phyloP scores from a whole-genome alignment of 768 basidiomycete species.

The Macrolepiota fuliginosa region DNA sequence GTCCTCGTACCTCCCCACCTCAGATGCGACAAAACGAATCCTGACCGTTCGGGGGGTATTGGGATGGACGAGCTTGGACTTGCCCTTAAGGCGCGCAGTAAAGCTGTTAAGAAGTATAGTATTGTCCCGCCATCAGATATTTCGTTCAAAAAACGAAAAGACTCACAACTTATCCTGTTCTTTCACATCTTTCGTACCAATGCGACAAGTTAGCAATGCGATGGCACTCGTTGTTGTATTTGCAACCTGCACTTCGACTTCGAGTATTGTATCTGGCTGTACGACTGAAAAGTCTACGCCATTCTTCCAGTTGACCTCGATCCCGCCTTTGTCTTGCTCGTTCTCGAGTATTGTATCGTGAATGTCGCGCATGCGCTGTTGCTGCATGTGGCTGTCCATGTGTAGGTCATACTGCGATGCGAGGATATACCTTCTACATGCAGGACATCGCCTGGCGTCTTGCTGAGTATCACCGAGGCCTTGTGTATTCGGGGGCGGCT shows the following conservation, averaged over 20 bases:
- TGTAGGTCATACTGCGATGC: constrained; percentile 24
- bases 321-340: constrained; percentile 45
- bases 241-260: constrained; percentile 23
- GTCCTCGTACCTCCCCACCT: constrained; percentile 45
- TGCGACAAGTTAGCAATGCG: constrained; percentile 20
- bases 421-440: constrained; percentile 23
- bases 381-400: constrained; percentile 26
- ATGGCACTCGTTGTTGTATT: constrained; percentile 20
- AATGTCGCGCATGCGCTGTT: constrained; percentile 25
- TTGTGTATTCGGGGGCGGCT: constrained; percentile 4
- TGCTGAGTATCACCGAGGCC: not conserved
- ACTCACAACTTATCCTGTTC: constrained; percentile 25
- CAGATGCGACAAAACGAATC: constrained; percentile 31
- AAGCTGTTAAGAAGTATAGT: constrained; percentile 23
- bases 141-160: not conserved
- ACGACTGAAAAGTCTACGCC: constrained; percentile 50
- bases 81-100: constrained; percentile 29
- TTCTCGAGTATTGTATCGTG: constrained; percentile 37
- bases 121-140: not conserved
- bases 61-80: constrained; percentile 23
- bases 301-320: constrained; percentile 35
- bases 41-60: constrained; percentile 24
- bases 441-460: constrained; percentile 19
- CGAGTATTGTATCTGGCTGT: constrained; percentile 28
- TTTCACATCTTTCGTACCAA: constrained; percentile 21